phyloP scores from a whole-genome alignment of 2,329 filamentous ascomycete species.

The Mycosphaerella sp. region DNA sequence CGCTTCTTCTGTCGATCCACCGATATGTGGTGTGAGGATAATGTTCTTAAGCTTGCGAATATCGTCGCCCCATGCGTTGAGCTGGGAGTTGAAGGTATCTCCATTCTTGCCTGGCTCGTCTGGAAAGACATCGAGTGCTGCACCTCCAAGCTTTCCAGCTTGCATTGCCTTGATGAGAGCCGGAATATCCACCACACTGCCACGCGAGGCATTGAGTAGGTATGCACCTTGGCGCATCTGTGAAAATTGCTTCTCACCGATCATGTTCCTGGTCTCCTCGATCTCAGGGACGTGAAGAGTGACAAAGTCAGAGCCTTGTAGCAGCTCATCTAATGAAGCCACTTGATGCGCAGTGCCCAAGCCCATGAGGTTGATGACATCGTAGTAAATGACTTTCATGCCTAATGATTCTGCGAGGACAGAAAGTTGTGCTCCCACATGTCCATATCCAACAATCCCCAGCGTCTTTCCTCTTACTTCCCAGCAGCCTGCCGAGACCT shows the following conservation, averaged over 20 bases:
- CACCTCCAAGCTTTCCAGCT: slow-evolving; percentile 79
- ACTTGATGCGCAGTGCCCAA: slow-evolving; percentile 84
- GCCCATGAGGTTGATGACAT: slow-evolving; percentile 89
- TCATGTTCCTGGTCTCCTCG: slow-evolving; percentile 87
- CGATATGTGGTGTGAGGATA: slow-evolving; percentile 93
- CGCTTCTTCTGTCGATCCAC: slow-evolving; percentile 94
- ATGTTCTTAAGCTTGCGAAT: slow-evolving; percentile 81
- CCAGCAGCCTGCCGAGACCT: slow-evolving; percentile 95
- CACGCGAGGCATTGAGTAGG: slow-evolving; percentile 91
- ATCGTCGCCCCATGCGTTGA: slow-evolving; percentile 82
- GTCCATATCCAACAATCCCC: slow-evolving; percentile 92
- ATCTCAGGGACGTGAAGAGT: slow-evolving; percentile 92
- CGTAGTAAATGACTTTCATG: slow-evolving; percentile 97
- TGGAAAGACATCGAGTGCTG: slow-evolving; percentile 94
- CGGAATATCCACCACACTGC: slow-evolving; percentile 88
- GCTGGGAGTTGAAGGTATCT: slow-evolving; percentile 78
- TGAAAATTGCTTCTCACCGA: slow-evolving; percentile 68
- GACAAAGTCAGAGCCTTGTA: slow-evolving; percentile 80
- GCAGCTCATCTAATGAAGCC: slow-evolving; percentile 65
- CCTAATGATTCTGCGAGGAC: slow-evolving; percentile 96
- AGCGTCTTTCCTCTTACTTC: slow-evolving; percentile 97
- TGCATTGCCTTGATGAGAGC: slow-evolving; percentile 84
- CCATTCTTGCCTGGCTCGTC: slow-evolving; percentile 91
- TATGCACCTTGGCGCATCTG: slow-evolving; percentile 92
- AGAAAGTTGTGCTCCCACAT: slow-evolving; percentile 93